Percentiles rank a stretch among this genome's conserved stretches.
phyloP scores from a whole-genome alignment of 768 basidiomycete genomes.

The Termitomyces sp. region DNA sequence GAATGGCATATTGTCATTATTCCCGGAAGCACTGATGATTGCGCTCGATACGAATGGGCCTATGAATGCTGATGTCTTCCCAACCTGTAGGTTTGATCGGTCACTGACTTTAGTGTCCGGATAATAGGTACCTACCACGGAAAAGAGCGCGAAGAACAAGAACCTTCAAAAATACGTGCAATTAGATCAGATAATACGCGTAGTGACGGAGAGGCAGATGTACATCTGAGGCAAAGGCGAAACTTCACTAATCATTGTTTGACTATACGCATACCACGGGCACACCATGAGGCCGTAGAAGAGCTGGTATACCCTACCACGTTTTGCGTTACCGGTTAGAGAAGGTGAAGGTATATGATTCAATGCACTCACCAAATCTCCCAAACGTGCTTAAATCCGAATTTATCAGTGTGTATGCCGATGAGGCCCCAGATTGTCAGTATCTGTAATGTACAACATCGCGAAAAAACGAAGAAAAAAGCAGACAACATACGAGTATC shows the following conservation, averaged over 20 bases:
- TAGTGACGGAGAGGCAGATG: constrained; percentile 4
- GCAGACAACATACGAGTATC: constrained; percentile 47
- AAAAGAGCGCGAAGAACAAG: constrained; percentile 71
- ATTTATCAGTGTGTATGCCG: constrained; percentile 67
- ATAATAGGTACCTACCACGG: constrained; percentile 40
- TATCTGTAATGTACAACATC: constrained; percentile 29
- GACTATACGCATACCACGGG: constrained; percentile 79
- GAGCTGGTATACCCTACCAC: constrained; percentile 57
- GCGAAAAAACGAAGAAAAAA: background rate
- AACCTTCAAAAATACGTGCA: constrained; percentile 34
- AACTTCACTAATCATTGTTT: constrained; percentile 81
- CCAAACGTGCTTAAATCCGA: constrained; percentile 83
- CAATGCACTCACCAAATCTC: constrained; percentile 56
- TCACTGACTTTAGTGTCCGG: background rate
- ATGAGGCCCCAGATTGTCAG: constrained; percentile 72
- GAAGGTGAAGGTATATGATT: background rate
- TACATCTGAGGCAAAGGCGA: constrained; percentile 70
- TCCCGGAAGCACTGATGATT: constrained; percentile 61
- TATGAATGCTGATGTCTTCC: constrained; percentile 74
- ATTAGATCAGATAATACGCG: background rate
- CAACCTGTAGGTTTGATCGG: constrained; percentile 34
- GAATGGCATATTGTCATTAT: constrained; percentile 75
- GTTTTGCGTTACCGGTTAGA: background rate
- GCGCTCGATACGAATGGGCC: constrained; percentile 73
- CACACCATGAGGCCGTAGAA: constrained; percentile 72